Base-by-base conservation (phyloP, 108 stramenopile species). In the Stephanodiscus triporus region DNA sequence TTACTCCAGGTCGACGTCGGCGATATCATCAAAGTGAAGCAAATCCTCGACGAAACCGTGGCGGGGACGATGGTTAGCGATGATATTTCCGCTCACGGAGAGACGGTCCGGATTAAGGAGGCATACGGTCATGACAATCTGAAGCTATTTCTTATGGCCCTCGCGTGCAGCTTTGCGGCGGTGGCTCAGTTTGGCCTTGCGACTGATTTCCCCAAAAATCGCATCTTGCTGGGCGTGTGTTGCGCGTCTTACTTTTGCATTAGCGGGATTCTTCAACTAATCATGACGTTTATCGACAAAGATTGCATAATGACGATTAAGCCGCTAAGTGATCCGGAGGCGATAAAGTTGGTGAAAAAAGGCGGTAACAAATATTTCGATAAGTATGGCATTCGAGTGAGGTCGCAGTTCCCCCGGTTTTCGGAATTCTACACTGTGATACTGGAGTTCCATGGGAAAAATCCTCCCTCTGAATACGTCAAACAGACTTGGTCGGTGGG, bases 1-100 rank as follows among this genome's bases (percentile, higher is more conserved):
- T 73, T 93, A 40, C 77, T 95, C 63, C 92, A 95, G 70, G 94
- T 98, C 42, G 98, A 98, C 47, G 84, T 94, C 19, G 98, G 98
- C 11, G 98, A 99, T 77, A 89, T 90, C 51, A 84, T 99, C 66
- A 97, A 99, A 83, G 80, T 99, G 68, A 97, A 97, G 75, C 98
- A 99, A 85, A 89, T 97, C 64, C 85, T 99, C 37, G 98, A 99
- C 61, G 98, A 99, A 64, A 84, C 96, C 47, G 91, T 94, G 24
- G 91, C 94, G 55, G 85, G 79, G 10, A 87, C 88, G 24, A 81
- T 93, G 68, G 87, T 87, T 34, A 73, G 85, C 43, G 72, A 83
- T 43, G 85, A 88, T 66, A 70, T 84, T 38, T 86, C 86, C 22
- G 49, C 81, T 14, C 73, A 78, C 56, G 83, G 77, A 9, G 65